Evolutionary conservation across 1,284 basidiomycete species (phyloP).

Genomic region (Quambalaria eucalypti): DNA sequence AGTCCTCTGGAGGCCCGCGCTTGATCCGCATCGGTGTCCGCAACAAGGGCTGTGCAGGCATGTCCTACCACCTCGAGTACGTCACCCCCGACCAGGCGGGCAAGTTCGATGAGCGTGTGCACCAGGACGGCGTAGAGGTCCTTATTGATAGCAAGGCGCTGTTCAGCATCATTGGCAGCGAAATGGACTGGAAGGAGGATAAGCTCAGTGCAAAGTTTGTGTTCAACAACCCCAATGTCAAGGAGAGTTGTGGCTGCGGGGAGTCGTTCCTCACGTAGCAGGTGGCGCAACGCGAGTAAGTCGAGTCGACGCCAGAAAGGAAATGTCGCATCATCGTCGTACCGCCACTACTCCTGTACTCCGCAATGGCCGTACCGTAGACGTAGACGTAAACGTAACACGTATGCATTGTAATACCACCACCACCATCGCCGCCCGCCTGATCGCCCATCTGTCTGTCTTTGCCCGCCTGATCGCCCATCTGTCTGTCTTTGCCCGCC

Average conservation of each 20-base stretch:
- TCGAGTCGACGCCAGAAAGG: no score
- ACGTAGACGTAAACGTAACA: no score
- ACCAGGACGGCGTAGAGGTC: constrained; percentile 63
- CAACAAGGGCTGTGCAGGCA: constrained; percentile 97
- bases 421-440: no score
- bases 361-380: no score
- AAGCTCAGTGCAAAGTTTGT: constrained; percentile 63
- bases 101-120: constrained; percentile 93
- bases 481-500: no score
- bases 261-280: constrained; percentile 55
- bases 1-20: constrained; percentile 68
- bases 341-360: no score
- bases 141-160: constrained; percentile 94
- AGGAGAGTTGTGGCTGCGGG: constrained; percentile 87
- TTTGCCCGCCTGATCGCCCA: no score
- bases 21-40: constrained; percentile 88
- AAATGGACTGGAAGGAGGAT: constrained; percentile 95
- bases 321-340: no score
- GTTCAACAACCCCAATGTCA: constrained; percentile 64
- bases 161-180: constrained; percentile 94
- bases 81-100: constrained; percentile 58
- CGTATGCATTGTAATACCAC: no score
- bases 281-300: no score
- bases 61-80: constrained; percentile 95
- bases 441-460: no score